Conservation (phyloP, 208 protist species). For the Leishmania gerbilli region DNA sequence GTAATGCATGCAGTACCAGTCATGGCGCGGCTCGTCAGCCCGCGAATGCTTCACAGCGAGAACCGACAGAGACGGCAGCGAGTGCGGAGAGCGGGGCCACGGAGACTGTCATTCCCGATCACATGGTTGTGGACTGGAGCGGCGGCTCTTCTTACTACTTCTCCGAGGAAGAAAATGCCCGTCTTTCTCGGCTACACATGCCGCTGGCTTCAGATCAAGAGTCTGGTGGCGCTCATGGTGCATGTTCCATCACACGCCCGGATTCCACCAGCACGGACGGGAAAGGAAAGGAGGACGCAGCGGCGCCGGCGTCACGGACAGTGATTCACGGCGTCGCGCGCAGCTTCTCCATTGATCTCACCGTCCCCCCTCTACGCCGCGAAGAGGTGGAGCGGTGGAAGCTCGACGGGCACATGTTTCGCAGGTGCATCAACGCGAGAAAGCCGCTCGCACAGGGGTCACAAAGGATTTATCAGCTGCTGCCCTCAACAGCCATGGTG, state of each 20-base stretch:
- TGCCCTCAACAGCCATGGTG: conserved; percentile 49
- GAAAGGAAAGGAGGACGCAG: not conserved
- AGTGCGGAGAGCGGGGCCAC: not conserved
- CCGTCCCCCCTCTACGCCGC: conserved; percentile 41
- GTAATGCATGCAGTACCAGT: not conserved
- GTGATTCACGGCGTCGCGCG: not conserved
- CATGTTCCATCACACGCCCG: not conserved
- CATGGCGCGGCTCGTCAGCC: too few relatives aligned
- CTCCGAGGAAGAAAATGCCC: conserved; percentile 6
- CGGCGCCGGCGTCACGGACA: not conserved
- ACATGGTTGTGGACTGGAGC: conserved; percentile 4
- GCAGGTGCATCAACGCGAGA: conserved; percentile 1
- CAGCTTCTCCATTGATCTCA: conserved; percentile 20
- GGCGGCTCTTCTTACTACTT: conserved; percentile 15
- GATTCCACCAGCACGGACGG: not conserved
- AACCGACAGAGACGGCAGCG: not conserved
- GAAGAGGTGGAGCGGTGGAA: conserved; percentile 64
- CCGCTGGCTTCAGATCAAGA: not conserved
- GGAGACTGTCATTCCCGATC: not conserved
- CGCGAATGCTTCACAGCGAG: not conserved
- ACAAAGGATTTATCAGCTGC: conserved; percentile 10
- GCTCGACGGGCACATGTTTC: conserved; percentile 33
- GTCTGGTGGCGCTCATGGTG: not conserved
- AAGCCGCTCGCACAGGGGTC: not conserved
- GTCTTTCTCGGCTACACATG: not conserved